Percentiles rank a stretch among this genome's conserved stretches.
These are phyloP conservation scores for Saccharum hybrid DNA, from an alignment of 202 grass and related monocot species.

Conservation along the genomic window DNA sequence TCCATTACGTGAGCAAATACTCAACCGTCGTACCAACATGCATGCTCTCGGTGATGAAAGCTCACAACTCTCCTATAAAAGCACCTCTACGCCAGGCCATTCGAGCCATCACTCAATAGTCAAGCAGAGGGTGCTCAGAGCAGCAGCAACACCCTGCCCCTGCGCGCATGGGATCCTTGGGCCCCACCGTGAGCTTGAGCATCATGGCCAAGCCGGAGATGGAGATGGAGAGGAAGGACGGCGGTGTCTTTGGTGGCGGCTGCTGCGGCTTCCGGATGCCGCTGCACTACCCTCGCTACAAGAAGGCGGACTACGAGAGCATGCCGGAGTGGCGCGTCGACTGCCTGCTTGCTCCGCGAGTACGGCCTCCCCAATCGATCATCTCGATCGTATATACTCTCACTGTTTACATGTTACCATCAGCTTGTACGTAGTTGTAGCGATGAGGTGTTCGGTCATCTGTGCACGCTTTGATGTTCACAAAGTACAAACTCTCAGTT, in stretches of 20 bases:
- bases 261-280: slow-evolving; percentile 70
- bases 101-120: neutral
- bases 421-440: too few relatives aligned
- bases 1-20: too few relatives aligned
- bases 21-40: too few relatives aligned
- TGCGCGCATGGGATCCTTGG: slow-evolving; percentile 53
- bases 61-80: slow-evolving; percentile 42
- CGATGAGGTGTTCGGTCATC: too few relatives aligned
- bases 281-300: slow-evolving; percentile 80
- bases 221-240: neutral
- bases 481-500: too few relatives aligned
- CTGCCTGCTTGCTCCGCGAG: slow-evolving; percentile 65
- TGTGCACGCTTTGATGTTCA: too few relatives aligned
- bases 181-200: slow-evolving; percentile 42
- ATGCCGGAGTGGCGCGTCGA: slow-evolving; percentile 92
- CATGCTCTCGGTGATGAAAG: neutral
- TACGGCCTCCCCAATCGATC: slow-evolving; percentile 55
- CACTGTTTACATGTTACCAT: too few relatives aligned
- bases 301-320: slow-evolving; percentile 64
- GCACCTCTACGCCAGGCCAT: neutral
- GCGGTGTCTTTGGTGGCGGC: neutral
- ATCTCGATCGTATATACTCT: too few relatives aligned
- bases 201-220: slow-evolving; percentile 29
- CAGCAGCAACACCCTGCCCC: neutral
- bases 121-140: neutral